A percentile compares a stretch with the other conserved stretches of the same genome.
Evolutionary conservation across 2,329 filamentous ascomycete species (phyloP).

Genomic region (Aspergillus sp.): DNA sequence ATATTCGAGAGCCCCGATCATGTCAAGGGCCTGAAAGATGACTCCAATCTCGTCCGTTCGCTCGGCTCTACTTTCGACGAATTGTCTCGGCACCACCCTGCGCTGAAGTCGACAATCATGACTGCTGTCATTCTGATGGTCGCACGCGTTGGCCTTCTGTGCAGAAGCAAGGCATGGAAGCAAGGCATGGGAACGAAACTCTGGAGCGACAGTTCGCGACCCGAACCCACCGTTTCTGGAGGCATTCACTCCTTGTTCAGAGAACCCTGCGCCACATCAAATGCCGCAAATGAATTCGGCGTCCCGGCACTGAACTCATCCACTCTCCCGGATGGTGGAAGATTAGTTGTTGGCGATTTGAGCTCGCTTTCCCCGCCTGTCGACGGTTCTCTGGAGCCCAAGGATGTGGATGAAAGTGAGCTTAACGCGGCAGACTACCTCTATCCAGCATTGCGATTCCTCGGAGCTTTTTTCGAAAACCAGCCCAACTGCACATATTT

Average conservation of each 20-base stretch:
- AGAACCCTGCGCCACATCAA: constrained; percentile 24
- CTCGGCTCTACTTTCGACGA: constrained; percentile 88
- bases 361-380: constrained; percentile 17
- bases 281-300: constrained; percentile 16
- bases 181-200: constrained; percentile 72
- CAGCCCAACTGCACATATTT: constrained; percentile 62
- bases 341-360: constrained; percentile 22
- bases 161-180: constrained; percentile 57
- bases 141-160: constrained; percentile 66
- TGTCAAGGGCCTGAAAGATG: constrained; percentile 70
- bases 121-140: constrained; percentile 86
- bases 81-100: constrained; percentile 83
- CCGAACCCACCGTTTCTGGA: constrained; percentile 52
- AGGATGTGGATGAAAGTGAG: constrained; percentile 42
- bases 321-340: constrained; percentile 30
- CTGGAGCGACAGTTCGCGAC: constrained; percentile 51
- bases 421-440: constrained; percentile 60
- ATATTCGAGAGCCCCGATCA: constrained; percentile 93
- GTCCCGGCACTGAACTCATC: constrained; percentile 19
- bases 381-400: constrained; percentile 28
- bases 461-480: constrained; percentile 69
- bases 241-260: constrained; percentile 33
- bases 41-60: constrained; percentile 60
- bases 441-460: constrained; percentile 64
- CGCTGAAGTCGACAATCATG: constrained; percentile 68